Evolutionary conservation across 148 eudicot genomes (phyloP).

Genomic region (Vaccinium corymbosum): DNA sequence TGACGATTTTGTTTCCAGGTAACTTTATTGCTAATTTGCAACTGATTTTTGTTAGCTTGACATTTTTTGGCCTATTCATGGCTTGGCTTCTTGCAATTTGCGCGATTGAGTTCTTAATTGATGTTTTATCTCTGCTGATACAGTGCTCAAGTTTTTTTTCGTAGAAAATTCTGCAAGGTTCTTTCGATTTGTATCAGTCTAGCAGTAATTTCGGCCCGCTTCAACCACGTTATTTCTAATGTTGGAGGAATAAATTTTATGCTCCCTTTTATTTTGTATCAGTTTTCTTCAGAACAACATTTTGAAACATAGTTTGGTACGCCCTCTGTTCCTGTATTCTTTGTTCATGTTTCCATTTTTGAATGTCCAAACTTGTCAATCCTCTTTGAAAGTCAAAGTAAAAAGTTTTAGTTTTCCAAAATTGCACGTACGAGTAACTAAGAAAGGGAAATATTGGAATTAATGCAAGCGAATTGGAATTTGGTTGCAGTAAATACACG

Average conservation of each 20-base stretch:
- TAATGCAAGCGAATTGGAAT: not conserved
- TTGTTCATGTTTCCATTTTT: not conserved
- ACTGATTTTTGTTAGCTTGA: not conserved
- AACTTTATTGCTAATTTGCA: not conserved
- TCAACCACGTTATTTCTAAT: slow-evolving; percentile 1
- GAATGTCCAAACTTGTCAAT: not conserved
- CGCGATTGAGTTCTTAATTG: not conserved
- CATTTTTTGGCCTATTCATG: not conserved
- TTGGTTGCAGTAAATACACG: not conserved
- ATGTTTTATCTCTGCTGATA: not conserved
- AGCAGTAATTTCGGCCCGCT: not conserved
- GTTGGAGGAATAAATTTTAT: not conserved
- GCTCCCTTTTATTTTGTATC: not conserved
- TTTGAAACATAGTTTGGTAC: not conserved
- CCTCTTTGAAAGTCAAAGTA: not conserved
- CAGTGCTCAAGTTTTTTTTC: not conserved
- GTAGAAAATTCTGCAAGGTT: slow-evolving; percentile 5
- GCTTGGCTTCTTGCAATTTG: not conserved
- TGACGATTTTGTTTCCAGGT: not conserved
- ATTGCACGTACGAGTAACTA: not conserved
- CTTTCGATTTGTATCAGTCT: not conserved
- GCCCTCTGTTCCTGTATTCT: not conserved
- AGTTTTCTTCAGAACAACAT: not conserved
- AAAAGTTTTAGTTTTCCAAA: not conserved
- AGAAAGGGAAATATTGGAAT: not conserved